phyloP scores from a whole-genome alignment of 352 stramenopile genomes.

The Globisporangium cylindrosporum region DNA sequence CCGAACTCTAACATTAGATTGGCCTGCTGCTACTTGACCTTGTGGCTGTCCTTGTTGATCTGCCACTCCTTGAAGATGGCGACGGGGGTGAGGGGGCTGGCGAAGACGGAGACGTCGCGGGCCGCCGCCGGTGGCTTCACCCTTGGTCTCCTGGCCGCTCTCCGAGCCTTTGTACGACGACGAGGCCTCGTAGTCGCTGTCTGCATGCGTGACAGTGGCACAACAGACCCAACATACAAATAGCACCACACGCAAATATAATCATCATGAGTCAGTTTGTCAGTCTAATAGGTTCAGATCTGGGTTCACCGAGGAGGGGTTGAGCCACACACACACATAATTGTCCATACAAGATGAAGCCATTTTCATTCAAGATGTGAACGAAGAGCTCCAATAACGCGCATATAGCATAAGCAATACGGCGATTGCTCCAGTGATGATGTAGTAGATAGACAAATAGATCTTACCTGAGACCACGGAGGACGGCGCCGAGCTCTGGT shows the following conservation, averaged over 20 bases:
- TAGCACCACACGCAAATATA: neutral
- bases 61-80: neutral
- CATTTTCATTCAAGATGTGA: neutral
- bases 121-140: neutral
- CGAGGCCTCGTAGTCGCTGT: conserved; percentile 19
- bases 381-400: neutral
- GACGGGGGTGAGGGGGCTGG: neutral
- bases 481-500: conserved; percentile 20
- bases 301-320: neutral
- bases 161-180: conserved; percentile 9
- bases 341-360: neutral
- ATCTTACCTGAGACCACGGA: conserved; percentile 21
- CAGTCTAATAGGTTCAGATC: conserved; percentile 8
- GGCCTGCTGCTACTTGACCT: neutral
- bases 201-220: conserved; percentile 13
- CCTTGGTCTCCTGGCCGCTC: conserved; percentile 5
- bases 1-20: neutral
- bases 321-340: neutral
- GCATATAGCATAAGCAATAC: neutral
- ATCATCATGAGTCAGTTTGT: neutral
- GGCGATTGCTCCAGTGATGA: neutral
- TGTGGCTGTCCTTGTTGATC: neutral
- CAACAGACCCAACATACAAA: neutral
- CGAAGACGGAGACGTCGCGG: neutral
- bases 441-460: neutral